phyloP scores from a whole-genome alignment of 345 rosid species.

The Aethionema arabicum region DNA sequence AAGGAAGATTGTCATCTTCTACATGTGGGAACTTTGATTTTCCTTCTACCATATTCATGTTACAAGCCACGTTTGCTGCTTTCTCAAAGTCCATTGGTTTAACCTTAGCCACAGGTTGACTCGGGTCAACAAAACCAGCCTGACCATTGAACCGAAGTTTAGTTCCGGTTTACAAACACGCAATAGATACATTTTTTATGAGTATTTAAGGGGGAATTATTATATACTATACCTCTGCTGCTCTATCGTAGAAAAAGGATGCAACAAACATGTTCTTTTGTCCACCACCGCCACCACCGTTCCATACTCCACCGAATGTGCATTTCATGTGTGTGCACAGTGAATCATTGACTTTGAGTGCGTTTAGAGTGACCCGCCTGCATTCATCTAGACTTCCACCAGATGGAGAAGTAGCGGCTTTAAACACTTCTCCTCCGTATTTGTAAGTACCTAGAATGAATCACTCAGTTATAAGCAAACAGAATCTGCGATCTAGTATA shows the following conservation, averaged over 20 bases:
- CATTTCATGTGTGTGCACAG: constrained; percentile 90
- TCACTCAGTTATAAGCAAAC: not conserved
- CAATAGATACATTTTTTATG: not conserved
- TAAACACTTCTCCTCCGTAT: constrained; percentile 68
- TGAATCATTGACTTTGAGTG: constrained; percentile 80
- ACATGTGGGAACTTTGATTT: constrained; percentile 49
- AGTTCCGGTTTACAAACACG: no score
- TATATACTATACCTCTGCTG: constrained; percentile 92
- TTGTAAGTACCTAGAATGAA: constrained; percentile 58
- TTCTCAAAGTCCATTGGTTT: constrained; percentile 64
- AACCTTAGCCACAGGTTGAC: constrained; percentile 69
- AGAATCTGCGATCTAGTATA: not conserved
- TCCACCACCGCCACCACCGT: constrained; percentile 99
- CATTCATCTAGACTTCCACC: constrained; percentile 79
- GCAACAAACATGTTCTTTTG: constrained; percentile 89
- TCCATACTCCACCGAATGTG: constrained; percentile 96
- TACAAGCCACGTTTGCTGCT: constrained; percentile 85
- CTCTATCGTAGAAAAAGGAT: constrained; percentile 95
- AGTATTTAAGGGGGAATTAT: not conserved
- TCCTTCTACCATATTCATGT: constrained; percentile 61
- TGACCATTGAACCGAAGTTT: constrained; percentile 8
- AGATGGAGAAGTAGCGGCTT: constrained; percentile 62
- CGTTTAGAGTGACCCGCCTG: constrained; percentile 61
- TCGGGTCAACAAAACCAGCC: constrained; percentile 78
- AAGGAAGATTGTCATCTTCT: constrained; percentile 61